Evolutionary conservation across 83 land plant species (phyloP).

Genomic region (Isoetes engelmannii): DNA sequence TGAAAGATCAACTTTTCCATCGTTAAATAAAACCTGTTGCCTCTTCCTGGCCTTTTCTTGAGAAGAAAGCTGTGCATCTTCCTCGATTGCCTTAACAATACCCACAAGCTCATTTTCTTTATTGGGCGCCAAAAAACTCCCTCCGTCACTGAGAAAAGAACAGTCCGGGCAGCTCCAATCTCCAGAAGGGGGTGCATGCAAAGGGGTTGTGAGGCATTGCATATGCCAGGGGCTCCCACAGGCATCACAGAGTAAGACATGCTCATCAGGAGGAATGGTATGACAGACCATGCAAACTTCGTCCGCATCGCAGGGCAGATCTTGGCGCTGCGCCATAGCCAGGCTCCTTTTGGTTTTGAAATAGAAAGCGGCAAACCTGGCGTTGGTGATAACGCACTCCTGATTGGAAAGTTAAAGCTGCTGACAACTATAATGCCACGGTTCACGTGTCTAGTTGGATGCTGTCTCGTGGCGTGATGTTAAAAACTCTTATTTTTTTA

Average conservation of each 20-base stretch:
- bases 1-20: not conserved
- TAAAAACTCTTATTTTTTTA: too few species aligned
- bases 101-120: not conserved
- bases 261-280: not conserved
- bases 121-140: not conserved
- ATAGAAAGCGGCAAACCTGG: too few species aligned
- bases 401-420: too few species aligned
- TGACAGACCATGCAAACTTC: not conserved
- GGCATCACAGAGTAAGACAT: not conserved
- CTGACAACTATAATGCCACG: too few species aligned
- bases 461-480: too few species aligned
- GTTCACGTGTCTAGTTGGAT: too few species aligned
- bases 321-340: not conserved
- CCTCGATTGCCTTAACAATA: not conserved
- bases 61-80: not conserved
- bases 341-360: too few species aligned
- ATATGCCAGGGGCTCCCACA: not conserved
- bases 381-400: too few species aligned
- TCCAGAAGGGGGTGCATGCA: not conserved
- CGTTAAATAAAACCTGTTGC: not conserved
- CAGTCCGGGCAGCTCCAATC: constrained; percentile 9
- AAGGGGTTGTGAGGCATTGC: constrained; percentile 4
- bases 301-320: not conserved
- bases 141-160: not conserved
- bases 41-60: not conserved